These are phyloP conservation scores for Recurvomyces mirabilis DNA, from an alignment of 495 filamentous ascomycete genomes.

Conservation along the genomic window DNA sequence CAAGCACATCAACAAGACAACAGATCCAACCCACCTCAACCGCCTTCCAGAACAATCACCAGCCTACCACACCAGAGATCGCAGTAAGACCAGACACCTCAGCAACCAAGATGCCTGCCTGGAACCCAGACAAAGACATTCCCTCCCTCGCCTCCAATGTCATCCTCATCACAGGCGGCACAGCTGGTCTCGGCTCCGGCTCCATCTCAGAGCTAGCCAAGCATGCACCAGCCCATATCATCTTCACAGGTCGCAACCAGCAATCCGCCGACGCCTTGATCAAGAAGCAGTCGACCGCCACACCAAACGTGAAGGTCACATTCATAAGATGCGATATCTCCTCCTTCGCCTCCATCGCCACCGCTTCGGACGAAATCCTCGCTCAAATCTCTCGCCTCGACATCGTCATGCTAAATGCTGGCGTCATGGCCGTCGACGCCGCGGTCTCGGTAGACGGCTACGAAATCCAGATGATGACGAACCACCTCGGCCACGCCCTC, in stretches of 20 bases:
- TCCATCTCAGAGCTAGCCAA: constrained; percentile 12
- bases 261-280: constrained; percentile 7
- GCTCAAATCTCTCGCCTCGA: constrained; percentile 3
- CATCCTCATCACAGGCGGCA: constrained; percentile 9
- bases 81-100: too few species aligned
- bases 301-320: constrained; percentile 5
- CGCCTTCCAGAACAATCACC: too few species aligned
- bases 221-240: constrained; percentile 14
- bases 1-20: too few species aligned
- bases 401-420: constrained; percentile 13
- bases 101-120: constrained; percentile 6
- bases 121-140: constrained; percentile 3
- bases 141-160: constrained; percentile 2
- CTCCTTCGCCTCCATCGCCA: constrained; percentile 4
- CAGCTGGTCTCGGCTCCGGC: constrained; percentile 9
- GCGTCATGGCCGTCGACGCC: constrained; percentile 12
- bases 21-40: too few species aligned
- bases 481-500: constrained; percentile 34
- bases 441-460: constrained; percentile 9
- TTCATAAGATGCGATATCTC: constrained; percentile 12
- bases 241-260: constrained; percentile 9
- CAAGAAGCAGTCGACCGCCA: not conserved
- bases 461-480: constrained; percentile 29
- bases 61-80: too few species aligned
- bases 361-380: not conserved